These are phyloP conservation scores for Cladophialophora psammophila DNA, from an alignment of 2,329 filamentous ascomycete species.

Conservation along the genomic window DNA sequence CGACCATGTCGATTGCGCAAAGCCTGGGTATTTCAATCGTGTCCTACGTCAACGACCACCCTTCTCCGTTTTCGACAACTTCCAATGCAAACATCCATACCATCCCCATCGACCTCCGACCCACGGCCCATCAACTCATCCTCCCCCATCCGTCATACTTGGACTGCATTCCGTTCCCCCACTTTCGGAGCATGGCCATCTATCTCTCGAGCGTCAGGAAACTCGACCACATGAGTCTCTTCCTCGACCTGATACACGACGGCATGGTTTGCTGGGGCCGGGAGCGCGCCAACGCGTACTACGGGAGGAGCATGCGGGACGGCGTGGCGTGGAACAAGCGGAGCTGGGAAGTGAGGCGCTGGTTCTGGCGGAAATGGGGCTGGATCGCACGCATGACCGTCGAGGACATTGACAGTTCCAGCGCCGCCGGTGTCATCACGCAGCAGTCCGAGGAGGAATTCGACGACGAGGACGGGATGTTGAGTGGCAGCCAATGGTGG, in stretches of 20 bases:
- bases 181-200: conserved; percentile 35
- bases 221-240: conserved; percentile 49
- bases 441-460: conserved; percentile 38
- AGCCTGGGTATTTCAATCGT: conserved; percentile 28
- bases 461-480: conserved; percentile 34
- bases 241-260: conserved; percentile 47
- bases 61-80: conserved; percentile 31
- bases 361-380: conserved; percentile 56
- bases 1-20: conserved; percentile 32
- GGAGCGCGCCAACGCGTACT: conserved; percentile 29
- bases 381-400: conserved; percentile 48
- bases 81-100: conserved; percentile 27
- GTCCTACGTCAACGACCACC: conserved; percentile 36
- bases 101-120: conserved; percentile 29
- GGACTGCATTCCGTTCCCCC: conserved; percentile 36
- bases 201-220: conserved; percentile 29
- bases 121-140: conserved; percentile 30
- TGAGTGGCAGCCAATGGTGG: conserved; percentile 35
- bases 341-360: conserved; percentile 55
- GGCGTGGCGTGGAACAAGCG: conserved; percentile 55
- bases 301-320: conserved; percentile 43
- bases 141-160: conserved; percentile 33
- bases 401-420: conserved; percentile 44
- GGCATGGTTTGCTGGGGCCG: conserved; percentile 51
- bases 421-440: conserved; percentile 36